phyloP scores from a whole-genome alignment of 2,329 filamentous ascomycete genomes.

The Cercospora sesami region DNA sequence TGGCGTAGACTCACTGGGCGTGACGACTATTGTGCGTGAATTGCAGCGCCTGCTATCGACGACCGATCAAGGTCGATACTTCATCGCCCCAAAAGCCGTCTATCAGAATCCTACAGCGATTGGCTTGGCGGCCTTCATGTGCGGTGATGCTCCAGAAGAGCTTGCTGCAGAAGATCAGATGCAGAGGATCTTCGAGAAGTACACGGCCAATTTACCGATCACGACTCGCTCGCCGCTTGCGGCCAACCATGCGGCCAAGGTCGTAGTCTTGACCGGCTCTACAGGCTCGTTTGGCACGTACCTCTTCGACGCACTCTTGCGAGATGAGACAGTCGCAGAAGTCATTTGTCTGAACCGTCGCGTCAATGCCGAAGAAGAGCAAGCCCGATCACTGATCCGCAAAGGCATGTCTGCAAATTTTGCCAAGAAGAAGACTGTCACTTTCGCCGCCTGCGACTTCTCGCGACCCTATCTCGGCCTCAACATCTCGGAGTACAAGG shows the following conservation, averaged over 20 bases:
- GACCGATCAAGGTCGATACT: conserved; percentile 38
- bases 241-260: conserved; percentile 6
- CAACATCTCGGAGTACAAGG: conserved; percentile 23
- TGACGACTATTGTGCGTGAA: conserved; percentile 39
- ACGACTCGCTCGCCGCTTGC: conserved; percentile 17
- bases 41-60: conserved; percentile 14
- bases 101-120: conserved; percentile 47
- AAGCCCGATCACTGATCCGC: conserved; percentile 23
- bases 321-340: conserved; percentile 30
- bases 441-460: conserved; percentile 31
- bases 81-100: conserved; percentile 42
- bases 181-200: conserved; percentile 34
- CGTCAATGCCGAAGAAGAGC: conserved; percentile 25
- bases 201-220: conserved; percentile 29
- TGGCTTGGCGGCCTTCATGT: conserved; percentile 41
- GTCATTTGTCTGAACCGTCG: conserved; percentile 38
- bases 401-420: conserved; percentile 32
- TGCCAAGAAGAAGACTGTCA: conserved; percentile 22
- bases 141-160: conserved; percentile 10
- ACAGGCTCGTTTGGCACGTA: conserved; percentile 42
- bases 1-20: conserved; percentile 36
- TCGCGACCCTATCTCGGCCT: conserved; percentile 33
- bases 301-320: conserved; percentile 37
- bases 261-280: conserved; percentile 40
- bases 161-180: conserved; percentile 9